A percentile compares a stretch with the other conserved stretches of the same genome.
Evolutionary conservation across 1,284 basidiomycete genomes (phyloP).

Genomic region (Mixia osmundae): DNA sequence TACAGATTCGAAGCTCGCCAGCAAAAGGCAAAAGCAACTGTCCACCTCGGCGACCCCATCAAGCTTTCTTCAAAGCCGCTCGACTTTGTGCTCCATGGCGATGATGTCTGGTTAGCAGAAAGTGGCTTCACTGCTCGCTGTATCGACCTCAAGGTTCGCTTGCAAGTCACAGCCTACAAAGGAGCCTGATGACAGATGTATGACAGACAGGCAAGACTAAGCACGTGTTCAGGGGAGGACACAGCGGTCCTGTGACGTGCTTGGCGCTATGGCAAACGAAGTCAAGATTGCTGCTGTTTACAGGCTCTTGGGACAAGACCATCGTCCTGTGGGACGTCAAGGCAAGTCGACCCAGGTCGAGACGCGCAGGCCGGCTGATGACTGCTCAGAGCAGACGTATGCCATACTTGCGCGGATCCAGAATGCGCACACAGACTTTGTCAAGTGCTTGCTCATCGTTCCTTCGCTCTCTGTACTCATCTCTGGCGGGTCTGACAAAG

Average conservation of each 20-base stretch:
- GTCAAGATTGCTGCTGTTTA: slow-evolving; percentile 32
- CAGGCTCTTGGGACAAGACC: slow-evolving; percentile 79
- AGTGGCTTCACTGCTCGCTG: slow-evolving; percentile 49
- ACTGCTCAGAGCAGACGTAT: too few relatives aligned
- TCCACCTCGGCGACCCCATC: slow-evolving; percentile 49
- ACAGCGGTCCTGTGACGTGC: slow-evolving; percentile 62
- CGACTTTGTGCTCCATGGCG: slow-evolving; percentile 37
- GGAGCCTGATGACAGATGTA: neutral
- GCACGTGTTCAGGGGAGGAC: slow-evolving; percentile 44
- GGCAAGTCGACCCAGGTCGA: slow-evolving; percentile 25
- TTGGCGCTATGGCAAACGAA: slow-evolving; percentile 34
- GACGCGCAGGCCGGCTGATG: slow-evolving; percentile 35
- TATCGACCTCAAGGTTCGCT: slow-evolving; percentile 43
- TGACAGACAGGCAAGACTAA: slow-evolving; percentile 48
- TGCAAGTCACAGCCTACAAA: neutral
- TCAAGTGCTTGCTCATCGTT: slow-evolving; percentile 52
- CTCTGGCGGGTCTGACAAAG: slow-evolving; percentile 77
- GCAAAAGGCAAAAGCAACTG: slow-evolving; percentile 44
- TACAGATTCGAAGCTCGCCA: slow-evolving; percentile 32
- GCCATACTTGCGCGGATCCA: too few relatives aligned
- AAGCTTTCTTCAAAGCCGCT: slow-evolving; percentile 48
- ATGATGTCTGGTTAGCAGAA: slow-evolving; percentile 62
- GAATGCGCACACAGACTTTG: slow-evolving; percentile 57
- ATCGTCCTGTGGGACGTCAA: slow-evolving; percentile 58
- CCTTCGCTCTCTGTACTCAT: slow-evolving; percentile 41